Base-by-base conservation (phyloP, 2,329 filamentous ascomycete genomes). In the Teratosphaeria gauchensis region DNA sequence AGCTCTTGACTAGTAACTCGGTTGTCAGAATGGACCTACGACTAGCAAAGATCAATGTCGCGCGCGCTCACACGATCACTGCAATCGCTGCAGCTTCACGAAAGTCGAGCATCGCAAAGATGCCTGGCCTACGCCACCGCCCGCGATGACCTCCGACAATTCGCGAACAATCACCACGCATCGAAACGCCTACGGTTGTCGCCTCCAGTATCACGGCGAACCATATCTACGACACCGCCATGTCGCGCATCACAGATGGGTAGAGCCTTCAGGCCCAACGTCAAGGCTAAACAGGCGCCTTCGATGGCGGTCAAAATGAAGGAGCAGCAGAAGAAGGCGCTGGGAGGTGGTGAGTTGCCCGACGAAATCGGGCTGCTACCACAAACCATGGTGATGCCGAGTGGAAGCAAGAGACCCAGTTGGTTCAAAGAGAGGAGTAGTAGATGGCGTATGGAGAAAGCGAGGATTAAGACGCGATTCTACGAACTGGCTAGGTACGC, bases 291-390 rank as follows among this genome's bases (percentile, higher is more conserved):
- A 4, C 61, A 71, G 5, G 70, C 75, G 60, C 74, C 73, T 32
- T 76, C 75, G 56, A 72, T 76, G 66, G 70, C 69, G 54, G 68
- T 72, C 32, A 64, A 69, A 52, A 65, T 69, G 16, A 69, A 68
- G 56, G 67, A 73, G 7, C 61, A 73, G 53, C 63, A 69, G 48
- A 62, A 65, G 33, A 59, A 68, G 19, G 68, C 71, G 46, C 60
- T 77, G 58, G 73, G 73, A 31, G 54, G 59, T 58, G 69, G 65
- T 58, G 58, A 57, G 58, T 63, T 67, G 54, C 72, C 64, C 46
- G 57, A 76, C 58, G 75, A 78, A 63, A 64, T 79, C 21, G 78
- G 78, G 35, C 51, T 80, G 52, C 65, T 80, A 53, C 75, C 75
- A 38, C 65, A 65, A 31, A 72, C 68, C 5, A 68, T 72, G 58